Conservation (phyloP, 2,329 filamentous ascomycete species). For the Tympanopsis confertula region DNA sequence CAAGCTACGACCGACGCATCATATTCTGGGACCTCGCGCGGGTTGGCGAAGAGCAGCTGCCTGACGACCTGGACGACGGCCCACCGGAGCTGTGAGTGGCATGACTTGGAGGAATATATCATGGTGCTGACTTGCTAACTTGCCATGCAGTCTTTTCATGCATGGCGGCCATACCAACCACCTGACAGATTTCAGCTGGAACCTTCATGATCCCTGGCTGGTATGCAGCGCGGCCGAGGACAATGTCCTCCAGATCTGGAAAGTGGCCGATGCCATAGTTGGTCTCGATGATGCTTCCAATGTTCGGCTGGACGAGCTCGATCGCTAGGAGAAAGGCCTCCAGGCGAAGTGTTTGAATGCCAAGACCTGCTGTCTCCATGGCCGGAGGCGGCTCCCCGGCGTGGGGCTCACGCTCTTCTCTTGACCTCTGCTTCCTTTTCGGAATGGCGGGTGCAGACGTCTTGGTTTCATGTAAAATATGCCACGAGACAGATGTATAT, state of each 20-base stretch:
- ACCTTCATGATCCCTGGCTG: conserved; percentile 90
- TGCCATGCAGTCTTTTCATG: conserved; percentile 68
- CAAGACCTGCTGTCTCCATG: neutral
- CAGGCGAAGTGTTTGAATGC: neutral
- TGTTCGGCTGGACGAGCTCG: conserved; percentile 66
- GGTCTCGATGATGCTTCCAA: conserved; percentile 62
- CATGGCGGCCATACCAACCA: conserved; percentile 97
- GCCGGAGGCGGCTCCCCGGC: neutral
- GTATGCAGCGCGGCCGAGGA: conserved; percentile 93
- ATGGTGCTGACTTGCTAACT: conserved; percentile 4
- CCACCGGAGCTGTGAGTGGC: conserved; percentile 73
- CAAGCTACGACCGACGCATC: conserved; percentile 82
- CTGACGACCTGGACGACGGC: conserved; percentile 89
- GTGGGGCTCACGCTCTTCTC: no score
- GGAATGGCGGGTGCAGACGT: no score
- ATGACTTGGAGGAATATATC: conserved; percentile 3
- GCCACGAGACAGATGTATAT: no score
- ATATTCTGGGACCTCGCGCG: conserved; percentile 93
- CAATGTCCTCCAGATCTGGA: conserved; percentile 92
- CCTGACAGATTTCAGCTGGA: conserved; percentile 95
- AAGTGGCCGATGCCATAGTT: conserved; percentile 71
- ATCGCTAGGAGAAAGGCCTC: conserved; percentile 31
- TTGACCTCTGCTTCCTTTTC: no score
- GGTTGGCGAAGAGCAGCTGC: conserved; percentile 85
- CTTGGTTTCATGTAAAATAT: no score